A percentile compares a stretch with the other conserved stretches of the same genome.
Conservation (phyloP, 2,329 filamentous ascomycete species). For the Epichloe aotearoae region DNA sequence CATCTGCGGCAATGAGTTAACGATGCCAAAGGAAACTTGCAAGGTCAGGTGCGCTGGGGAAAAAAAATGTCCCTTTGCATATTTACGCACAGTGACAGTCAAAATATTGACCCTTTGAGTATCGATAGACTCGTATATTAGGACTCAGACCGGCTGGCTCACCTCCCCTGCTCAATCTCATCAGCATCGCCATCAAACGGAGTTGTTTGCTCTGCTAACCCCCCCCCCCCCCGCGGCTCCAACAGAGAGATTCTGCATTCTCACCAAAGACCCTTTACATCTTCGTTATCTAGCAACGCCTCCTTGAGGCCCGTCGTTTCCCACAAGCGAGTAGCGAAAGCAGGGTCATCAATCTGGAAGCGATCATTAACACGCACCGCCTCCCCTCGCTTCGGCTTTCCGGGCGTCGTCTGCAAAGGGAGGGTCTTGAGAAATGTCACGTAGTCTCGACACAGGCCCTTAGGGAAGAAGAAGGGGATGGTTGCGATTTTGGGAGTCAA, state of each 20-base stretch:
- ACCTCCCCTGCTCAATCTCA: conserved; percentile 59
- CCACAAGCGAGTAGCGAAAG: conserved; percentile 68
- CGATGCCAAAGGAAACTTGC: not conserved
- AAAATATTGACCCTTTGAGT: conserved; percentile 77
- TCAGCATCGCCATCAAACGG: not conserved
- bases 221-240: no score
- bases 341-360: conserved; percentile 65
- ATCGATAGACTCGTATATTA: conserved; percentile 83
- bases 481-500: conserved; percentile 52
- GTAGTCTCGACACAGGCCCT: conserved; percentile 62
- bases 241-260: conserved; percentile 11
- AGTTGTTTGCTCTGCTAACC: no score
- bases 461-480: conserved; percentile 61
- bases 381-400: conserved; percentile 64
- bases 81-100: conserved; percentile 69
- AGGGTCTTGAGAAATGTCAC: conserved; percentile 57
- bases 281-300: conserved; percentile 31
- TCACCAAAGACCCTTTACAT: conserved; percentile 31
- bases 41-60: not conserved
- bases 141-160: conserved; percentile 73
- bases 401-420: conserved; percentile 64
- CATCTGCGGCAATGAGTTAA: conserved; percentile 43
- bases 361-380: conserved; percentile 82
- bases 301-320: conserved; percentile 59
- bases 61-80: no score